Evolutionary conservation across 1,284 basidiomycete species (phyloP), one percentile per base, ranked within the genome.

Genomic region (Papiliotrema laurentii): DNA sequence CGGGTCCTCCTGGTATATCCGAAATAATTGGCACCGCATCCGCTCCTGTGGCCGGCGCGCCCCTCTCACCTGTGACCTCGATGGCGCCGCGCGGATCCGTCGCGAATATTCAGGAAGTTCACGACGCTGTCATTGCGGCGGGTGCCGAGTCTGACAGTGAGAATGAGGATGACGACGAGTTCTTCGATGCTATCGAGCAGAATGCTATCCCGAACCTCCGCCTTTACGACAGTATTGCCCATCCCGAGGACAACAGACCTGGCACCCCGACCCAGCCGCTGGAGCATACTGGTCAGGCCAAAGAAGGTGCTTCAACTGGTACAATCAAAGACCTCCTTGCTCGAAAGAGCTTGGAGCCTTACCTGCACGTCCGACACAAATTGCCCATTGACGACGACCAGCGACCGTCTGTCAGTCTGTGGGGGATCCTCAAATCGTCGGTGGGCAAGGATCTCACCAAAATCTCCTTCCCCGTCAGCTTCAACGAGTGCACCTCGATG

Each of bases 401-500:
- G 55, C 76, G 92, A 33, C 94, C 93, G 10, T 85, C 85, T 35
- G 90, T 92, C 55, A 92, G 88, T 68, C 77, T 98, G 40, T 98
- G 94, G 94, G 84, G 85, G 28, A 93, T 97, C 51, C 76, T 98
- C 76, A 98, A 97, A 77, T 85, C 89, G 57, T 89, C 86, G 56
- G 96, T 98, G 53, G 94, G 94, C 56, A 97, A 97, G 77, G 93
- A 97, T 71, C 76, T 97, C 63, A 97, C 93, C 36, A 94, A 83
- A 79, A 97, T 97, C 56, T 72, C 71, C 2, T 96, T 97, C 75
- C 93, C 93, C 0, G 92, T 97, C 44, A 89, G 85, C 73, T 97
- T 97, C 75, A 98, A 97, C 73, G 90, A 94, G 63, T 89, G 89
- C 33, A 93, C 89, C 38, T 93, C 89, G 60, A 97, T 98, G 94